A percentile compares a stretch with the other conserved stretches of the same genome.
Evolutionary conservation across 2,329 filamentous ascomycete genomes (phyloP).

Genomic region (Aspergillus japonicus): DNA sequence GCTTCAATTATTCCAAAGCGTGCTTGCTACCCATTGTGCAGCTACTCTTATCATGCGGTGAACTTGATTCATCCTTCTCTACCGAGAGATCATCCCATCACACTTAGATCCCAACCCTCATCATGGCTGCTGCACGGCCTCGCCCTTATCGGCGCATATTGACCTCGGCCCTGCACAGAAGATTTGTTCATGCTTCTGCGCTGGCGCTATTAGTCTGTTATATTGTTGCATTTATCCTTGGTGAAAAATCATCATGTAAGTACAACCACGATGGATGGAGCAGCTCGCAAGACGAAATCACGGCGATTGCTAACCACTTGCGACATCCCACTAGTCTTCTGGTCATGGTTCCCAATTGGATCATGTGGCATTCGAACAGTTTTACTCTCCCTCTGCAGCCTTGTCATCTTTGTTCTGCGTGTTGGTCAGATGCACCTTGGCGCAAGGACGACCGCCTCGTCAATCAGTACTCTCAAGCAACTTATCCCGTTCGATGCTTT

Average conservation of each 20-base stretch:
- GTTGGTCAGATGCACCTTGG: conserved; percentile 80
- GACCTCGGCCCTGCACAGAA: conserved; percentile 80
- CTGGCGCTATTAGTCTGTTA: conserved; percentile 72
- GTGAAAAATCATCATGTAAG: conserved; percentile 68
- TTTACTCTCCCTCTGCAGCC: conserved; percentile 71
- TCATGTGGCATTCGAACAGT: conserved; percentile 70
- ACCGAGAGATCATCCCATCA: conserved; percentile 19
- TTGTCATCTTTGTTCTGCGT: conserved; percentile 79
- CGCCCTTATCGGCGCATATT: conserved; percentile 80
- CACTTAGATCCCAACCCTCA: conserved; percentile 27
- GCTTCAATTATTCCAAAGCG: not conserved
- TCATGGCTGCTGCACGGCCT: conserved; percentile 40
- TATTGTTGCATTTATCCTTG: conserved; percentile 66
- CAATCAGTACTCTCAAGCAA: conserved; percentile 62
- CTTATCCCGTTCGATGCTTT: conserved; percentile 60
- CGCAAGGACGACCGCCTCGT: conserved; percentile 67
- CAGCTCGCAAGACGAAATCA: not conserved
- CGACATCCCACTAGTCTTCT: conserved; percentile 59
- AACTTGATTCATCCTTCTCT: conserved; percentile 18
- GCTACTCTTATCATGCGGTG: conserved; percentile 24
- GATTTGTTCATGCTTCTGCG: conserved; percentile 76
- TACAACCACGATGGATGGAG: conserved; percentile 17
- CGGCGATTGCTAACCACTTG: conserved; percentile 9
- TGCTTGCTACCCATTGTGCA: not conserved
- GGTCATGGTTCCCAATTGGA: conserved; percentile 83